Percentiles rank a stretch among this genome's conserved stretches.
Evolutionary conservation across 2,329 filamentous ascomycete genomes (phyloP).

Genomic region (Aspergillus sp.): DNA sequence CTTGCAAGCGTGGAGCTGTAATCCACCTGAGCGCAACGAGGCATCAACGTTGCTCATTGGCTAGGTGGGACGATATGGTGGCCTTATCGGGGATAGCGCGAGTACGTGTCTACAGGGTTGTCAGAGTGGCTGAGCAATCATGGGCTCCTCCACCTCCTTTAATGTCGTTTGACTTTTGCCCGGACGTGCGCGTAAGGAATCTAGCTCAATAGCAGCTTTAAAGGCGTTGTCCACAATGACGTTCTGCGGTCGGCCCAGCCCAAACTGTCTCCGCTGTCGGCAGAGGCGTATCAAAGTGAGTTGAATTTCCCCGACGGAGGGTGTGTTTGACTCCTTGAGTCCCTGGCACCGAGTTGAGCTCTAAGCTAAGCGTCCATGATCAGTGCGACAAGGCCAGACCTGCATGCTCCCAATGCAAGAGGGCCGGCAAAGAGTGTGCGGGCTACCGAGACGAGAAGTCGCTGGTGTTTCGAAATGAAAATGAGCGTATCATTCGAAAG

Average conservation of each 20-base stretch:
- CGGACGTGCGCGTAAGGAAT: background rate
- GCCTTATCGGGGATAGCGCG: conserved; percentile 8
- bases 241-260: conserved; percentile 31
- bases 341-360: conserved; percentile 5
- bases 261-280: conserved; percentile 31
- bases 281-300: conserved; percentile 33
- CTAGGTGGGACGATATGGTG: conserved; percentile 4
- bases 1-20: background rate
- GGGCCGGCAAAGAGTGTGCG: conserved; percentile 34
- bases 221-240: conserved; percentile 24
- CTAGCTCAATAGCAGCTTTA: background rate
- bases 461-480: conserved; percentile 37
- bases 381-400: conserved; percentile 36
- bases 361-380: background rate
- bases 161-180: background rate
- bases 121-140: background rate
- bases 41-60: background rate
- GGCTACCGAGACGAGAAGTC: conserved; percentile 37
- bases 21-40: background rate
- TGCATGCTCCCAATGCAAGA: conserved; percentile 37
- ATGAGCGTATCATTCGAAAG: conserved; percentile 28
- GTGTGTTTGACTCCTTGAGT: background rate
- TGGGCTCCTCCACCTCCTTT: background rate
- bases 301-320: background rate
- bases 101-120: background rate